Percentiles rank a stretch among this genome's conserved stretches.
Conservation (phyloP, 2,329 filamentous ascomycete species). For the Emericellopsis atlantica region DNA sequence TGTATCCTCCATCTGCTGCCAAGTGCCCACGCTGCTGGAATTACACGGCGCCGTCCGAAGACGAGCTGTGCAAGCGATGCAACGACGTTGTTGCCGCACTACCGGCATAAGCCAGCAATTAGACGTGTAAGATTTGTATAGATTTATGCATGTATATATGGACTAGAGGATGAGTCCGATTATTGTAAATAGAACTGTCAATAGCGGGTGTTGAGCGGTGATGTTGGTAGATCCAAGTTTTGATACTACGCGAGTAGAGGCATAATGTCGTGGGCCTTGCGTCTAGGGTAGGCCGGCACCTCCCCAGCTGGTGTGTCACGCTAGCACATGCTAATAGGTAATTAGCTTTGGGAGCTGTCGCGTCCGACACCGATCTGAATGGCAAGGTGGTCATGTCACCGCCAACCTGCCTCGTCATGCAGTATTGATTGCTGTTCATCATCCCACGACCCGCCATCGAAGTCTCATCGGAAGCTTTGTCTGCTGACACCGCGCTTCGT, state of each 20-base stretch:
- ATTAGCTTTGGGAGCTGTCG: too few species aligned
- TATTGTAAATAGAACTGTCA: neutral
- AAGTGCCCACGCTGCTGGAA: slow-evolving; percentile 91
- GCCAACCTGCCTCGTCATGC: too few species aligned
- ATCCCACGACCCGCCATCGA: too few species aligned
- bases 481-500: too few species aligned
- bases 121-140: neutral
- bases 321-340: neutral
- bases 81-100: slow-evolving; percentile 41
- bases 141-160: slow-evolving; percentile 1
- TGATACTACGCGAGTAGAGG: too few species aligned
- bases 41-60: slow-evolving; percentile 56
- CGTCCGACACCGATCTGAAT: too few species aligned
- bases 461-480: too few species aligned
- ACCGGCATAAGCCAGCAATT: neutral
- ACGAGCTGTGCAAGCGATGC: slow-evolving; percentile 62
- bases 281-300: too few species aligned
- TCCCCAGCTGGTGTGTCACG: neutral
- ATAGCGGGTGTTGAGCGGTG: neutral
- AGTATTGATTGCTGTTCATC: too few species aligned
- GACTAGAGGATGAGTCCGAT: neutral
- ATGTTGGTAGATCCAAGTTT: neutral
- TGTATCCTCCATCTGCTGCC: slow-evolving; percentile 33
- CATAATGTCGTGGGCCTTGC: too few species aligned
- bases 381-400: too few species aligned